Evolutionary conservation across 331 rosid species (phyloP), one percentile per base, ranked within the genome.

Genomic region (Pyrus hybrid): DNA sequence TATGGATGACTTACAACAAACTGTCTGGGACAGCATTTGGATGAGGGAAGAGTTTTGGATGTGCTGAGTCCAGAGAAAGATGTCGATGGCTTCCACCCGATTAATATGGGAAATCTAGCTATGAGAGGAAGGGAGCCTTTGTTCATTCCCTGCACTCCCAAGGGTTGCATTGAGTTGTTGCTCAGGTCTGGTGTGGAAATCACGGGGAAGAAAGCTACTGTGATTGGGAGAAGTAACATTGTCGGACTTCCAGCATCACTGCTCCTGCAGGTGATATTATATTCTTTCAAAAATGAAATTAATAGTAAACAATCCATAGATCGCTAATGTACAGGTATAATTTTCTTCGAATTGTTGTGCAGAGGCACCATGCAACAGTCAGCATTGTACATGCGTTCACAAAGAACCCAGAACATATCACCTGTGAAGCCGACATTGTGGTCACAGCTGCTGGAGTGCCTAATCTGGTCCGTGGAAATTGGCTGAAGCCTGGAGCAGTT

Each of bases 361-460:
- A 94, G 98, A 91, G 98, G 84, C 88, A 91, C 87, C 96, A 91
- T 79, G 98, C 97, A 8, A 90, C 95, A 51, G 98, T 94, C 78
- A 91, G 93, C 62, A 67, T 85, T 21, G 71, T 91, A 25, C 95
- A 94, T 74, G 88, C 91, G 18, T 88, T 85, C 70, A 94, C 98
- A 51, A 81, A 87, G 79, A 85, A 88, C 76, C 96, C 94, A 5
- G 91, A 88, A 76, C 83, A 75, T 62, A 85, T 92, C 77, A 81
- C 95, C 47, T 75, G 90, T 61, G 87, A 89, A 78, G 98, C 97
- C 71, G 98, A 94, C 82, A 94, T 94, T 80, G 77, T 91, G 79
- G 77, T 94, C 70, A 80, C 97, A 51, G 98, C 97, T 60, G 96
- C 94, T 5, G 97, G 98, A 77, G 91, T 91, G 75, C 96, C 98